These are phyloP conservation scores for Ogataea ganodermae DNA, from an alignment of 805 yeast genomes.

Conservation along the genomic window DNA sequence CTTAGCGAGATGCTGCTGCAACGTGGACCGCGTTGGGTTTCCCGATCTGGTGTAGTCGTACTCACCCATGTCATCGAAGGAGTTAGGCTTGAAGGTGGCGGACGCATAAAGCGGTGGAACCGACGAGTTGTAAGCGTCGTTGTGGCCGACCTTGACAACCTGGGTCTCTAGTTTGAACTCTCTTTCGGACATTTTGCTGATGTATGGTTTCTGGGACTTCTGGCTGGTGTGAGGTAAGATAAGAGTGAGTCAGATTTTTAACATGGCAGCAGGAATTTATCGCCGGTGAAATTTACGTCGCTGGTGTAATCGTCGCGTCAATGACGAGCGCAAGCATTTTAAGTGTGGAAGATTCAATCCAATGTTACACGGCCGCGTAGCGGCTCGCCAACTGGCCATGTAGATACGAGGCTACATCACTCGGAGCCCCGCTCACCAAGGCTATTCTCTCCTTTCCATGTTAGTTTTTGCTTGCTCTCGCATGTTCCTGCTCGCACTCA, in stretches of 20 bases:
- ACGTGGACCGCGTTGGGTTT: slow-evolving; percentile 83
- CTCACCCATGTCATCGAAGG: slow-evolving; percentile 73
- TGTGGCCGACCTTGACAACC: slow-evolving; percentile 58
- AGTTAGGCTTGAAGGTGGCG: slow-evolving; percentile 88
- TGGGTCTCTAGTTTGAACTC: slow-evolving; percentile 66
- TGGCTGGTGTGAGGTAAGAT: background rate
- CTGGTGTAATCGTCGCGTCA: background rate
- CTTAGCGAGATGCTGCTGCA: slow-evolving; percentile 76
- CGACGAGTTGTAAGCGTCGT: slow-evolving; percentile 76
- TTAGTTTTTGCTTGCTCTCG: too few relatives aligned
- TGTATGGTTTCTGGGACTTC: background rate
- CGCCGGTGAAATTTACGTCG: background rate
- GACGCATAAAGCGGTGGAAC: slow-evolving; percentile 89
- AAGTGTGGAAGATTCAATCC: too few relatives aligned
- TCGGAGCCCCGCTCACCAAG: too few relatives aligned
- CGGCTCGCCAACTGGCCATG: too few relatives aligned
- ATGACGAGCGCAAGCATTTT: background rate
- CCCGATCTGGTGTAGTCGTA: slow-evolving; percentile 91
- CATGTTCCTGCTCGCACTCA: too few relatives aligned
- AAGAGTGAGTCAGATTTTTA: background rate
- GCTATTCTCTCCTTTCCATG: too few relatives aligned
- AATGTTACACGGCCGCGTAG: too few relatives aligned
- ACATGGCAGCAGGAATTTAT: too few relatives aligned
- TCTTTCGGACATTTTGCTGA: slow-evolving; percentile 11
- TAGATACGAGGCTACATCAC: too few relatives aligned